Conservation (phyloP, 2,329 filamentous ascomycete species). For the Xylariaceae sp. region DNA sequence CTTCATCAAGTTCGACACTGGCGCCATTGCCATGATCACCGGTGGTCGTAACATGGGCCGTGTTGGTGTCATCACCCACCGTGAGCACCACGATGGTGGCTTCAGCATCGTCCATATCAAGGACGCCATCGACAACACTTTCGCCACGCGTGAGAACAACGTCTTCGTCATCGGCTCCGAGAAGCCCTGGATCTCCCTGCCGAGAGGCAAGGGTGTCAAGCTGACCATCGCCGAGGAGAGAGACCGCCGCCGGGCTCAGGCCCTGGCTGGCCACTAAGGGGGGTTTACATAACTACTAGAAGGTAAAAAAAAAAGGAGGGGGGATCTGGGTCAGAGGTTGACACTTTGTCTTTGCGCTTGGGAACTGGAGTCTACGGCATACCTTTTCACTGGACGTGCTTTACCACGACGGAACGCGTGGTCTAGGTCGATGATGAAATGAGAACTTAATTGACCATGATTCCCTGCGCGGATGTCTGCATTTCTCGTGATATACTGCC, state of each 20-base stretch:
- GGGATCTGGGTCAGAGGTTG: constrained; percentile 24
- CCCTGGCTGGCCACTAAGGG: constrained; percentile 48
- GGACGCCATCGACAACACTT: constrained; percentile 99
- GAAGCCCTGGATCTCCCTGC: constrained; percentile 98
- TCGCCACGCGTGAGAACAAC: constrained; percentile 98
- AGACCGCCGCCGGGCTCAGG: constrained; percentile 82
- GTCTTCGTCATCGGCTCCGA: constrained; percentile 98
- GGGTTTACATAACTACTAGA: constrained; percentile 16
- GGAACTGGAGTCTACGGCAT: constrained; percentile 37
- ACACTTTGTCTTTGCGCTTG: constrained; percentile 34
- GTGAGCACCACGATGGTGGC: constrained; percentile 99
- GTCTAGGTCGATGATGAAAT: constrained; percentile 34
- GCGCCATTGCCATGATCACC: constrained; percentile 96
- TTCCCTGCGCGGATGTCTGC: constrained; percentile 10
- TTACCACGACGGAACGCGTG: constrained; percentile 29
- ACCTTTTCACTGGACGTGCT: constrained; percentile 31
- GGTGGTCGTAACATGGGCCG: constrained; percentile 99
- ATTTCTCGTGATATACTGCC: background rate
- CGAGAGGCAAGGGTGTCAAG: constrained; percentile 99
- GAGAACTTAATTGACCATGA: constrained; percentile 34
- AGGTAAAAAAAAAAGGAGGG: constrained; percentile 28
- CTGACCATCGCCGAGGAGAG: constrained; percentile 98
- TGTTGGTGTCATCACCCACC: constrained; percentile 99
- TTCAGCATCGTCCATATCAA: constrained; percentile 99
- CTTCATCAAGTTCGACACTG: constrained; percentile 98